Evolutionary conservation across 305 asterid genomes (phyloP).

Genomic region (Fraxinus latifolia): DNA sequence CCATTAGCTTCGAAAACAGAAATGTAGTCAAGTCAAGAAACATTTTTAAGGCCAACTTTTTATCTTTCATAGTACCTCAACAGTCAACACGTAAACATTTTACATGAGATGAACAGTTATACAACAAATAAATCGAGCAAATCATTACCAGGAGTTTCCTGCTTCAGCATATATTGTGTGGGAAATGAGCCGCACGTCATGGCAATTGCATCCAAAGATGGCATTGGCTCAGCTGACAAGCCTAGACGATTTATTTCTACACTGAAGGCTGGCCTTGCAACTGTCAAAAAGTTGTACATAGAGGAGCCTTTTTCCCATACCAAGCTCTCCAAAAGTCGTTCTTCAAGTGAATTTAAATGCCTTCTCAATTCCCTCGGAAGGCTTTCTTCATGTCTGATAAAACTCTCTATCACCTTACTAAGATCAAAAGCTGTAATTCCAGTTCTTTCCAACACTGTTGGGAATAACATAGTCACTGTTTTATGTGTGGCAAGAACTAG

Average conservation of each 20-base stretch:
- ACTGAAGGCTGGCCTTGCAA: constrained; percentile 81
- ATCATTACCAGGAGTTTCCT: constrained; percentile 58
- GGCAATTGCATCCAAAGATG: constrained; percentile 93
- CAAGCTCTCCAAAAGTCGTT: constrained; percentile 91
- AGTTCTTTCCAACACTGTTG: constrained; percentile 91
- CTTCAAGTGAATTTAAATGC: constrained; percentile 93
- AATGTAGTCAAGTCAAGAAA: constrained; percentile 11
- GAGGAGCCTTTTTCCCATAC: constrained; percentile 99
- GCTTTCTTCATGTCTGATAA: constrained; percentile 89
- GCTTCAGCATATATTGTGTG: constrained; percentile 48
- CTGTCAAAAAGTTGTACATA: constrained; percentile 88
- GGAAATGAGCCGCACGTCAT: constrained; percentile 51
- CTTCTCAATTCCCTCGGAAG: constrained; percentile 96
- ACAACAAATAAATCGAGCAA: constrained; percentile 15
- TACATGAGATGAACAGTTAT: constrained; percentile 9
- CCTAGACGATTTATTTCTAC: constrained; percentile 82
- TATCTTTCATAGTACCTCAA: neutral
- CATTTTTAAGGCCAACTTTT: neutral
- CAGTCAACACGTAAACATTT: neutral
- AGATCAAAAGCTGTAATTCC: constrained; percentile 98
- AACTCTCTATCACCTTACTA: constrained; percentile 98
- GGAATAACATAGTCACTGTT: constrained; percentile 95
- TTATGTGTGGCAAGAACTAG: constrained; percentile 98
- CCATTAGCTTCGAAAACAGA: constrained; percentile 20
- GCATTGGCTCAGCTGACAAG: constrained; percentile 97